These are phyloP conservation scores for Nothophytophthora sp. DNA, from an alignment of 352 stramenopile genomes.

Conservation along the genomic window DNA sequence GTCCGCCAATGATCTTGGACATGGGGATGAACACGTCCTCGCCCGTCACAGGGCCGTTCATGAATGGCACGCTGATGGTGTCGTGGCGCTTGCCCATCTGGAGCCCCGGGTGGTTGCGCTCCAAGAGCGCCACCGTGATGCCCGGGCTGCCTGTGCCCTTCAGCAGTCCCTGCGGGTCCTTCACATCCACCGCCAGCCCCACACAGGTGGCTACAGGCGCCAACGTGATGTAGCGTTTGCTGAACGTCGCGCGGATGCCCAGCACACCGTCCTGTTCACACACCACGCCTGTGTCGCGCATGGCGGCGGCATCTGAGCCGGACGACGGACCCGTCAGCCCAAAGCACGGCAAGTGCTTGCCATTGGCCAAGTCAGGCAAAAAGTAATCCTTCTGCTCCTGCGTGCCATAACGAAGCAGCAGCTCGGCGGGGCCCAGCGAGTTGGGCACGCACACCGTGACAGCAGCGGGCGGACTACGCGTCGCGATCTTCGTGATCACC, in stretches of 20 bases:
- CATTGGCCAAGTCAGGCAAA: conserved; percentile 91
- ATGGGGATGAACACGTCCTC: conserved; percentile 99
- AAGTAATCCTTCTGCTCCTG: conserved; percentile 97
- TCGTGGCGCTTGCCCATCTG: conserved; percentile 96
- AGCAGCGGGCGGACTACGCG: conserved; percentile 89
- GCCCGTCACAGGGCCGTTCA: conserved; percentile 97
- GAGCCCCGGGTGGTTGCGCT: conserved; percentile 94
- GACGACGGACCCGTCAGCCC: conserved; percentile 95
- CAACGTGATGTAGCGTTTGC: conserved; percentile 99
- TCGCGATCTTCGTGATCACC: conserved; percentile 94
- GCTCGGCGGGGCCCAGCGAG: conserved; percentile 95
- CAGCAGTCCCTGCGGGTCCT: conserved; percentile 95
- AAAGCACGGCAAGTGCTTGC: conserved; percentile 98
- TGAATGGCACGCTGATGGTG: conserved; percentile 95
- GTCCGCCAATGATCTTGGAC: conserved; percentile 96
- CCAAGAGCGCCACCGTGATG: conserved; percentile 97
- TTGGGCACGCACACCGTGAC: conserved; percentile 98
- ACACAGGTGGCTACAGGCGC: conserved; percentile 97
- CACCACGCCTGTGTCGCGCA: conserved; percentile 95
- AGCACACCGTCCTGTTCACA: conserved; percentile 94
- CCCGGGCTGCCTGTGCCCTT: conserved; percentile 93
- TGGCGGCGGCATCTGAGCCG: conserved; percentile 94
- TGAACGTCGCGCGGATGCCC: conserved; percentile 96
- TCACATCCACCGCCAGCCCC: conserved; percentile 96
- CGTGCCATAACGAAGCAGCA: conserved; percentile 96